phyloP scores from a whole-genome alignment of 2,329 filamentous ascomycete genomes.

The Penicillium glabrum region DNA sequence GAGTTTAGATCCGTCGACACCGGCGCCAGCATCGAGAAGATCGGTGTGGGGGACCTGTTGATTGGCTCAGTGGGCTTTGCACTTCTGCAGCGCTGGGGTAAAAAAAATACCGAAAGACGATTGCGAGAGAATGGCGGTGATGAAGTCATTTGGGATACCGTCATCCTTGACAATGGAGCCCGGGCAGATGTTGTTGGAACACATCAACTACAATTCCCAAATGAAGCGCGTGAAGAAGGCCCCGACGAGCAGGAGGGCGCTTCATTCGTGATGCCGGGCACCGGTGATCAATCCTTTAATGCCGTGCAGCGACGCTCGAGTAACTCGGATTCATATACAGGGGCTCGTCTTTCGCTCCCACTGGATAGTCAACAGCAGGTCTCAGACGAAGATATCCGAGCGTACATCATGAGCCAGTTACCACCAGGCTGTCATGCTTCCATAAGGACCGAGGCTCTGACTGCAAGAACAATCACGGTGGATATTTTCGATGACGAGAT shows the following conservation, averaged over 20 bases:
- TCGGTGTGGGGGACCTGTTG: conserved; percentile 45
- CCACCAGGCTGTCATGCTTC: conserved; percentile 44
- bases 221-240: conserved; percentile 45
- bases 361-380: conserved; percentile 38
- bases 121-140: conserved; percentile 43
- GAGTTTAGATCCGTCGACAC: conserved; percentile 43
- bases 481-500: conserved; percentile 46
- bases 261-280: conserved; percentile 47
- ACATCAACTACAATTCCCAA: conserved; percentile 33
- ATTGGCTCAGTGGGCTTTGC: conserved; percentile 47
- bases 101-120: conserved; percentile 43
- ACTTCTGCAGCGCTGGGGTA: conserved; percentile 48
- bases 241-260: conserved; percentile 51
- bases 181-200: conserved; percentile 49
- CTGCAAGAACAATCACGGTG: conserved; percentile 48
- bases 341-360: conserved; percentile 32
- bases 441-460: conserved; percentile 44
- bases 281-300: conserved; percentile 39
- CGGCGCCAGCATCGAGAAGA: conserved; percentile 33
- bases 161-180: conserved; percentile 48
- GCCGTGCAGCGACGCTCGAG: conserved; percentile 37
- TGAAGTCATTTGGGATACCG: conserved; percentile 49
- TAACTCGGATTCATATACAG: conserved; percentile 21
- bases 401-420: conserved; percentile 49
- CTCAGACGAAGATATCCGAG: conserved; percentile 46